Base-by-base conservation (phyloP, 768 basidiomycete genomes). In the Russula olivacea region DNA sequence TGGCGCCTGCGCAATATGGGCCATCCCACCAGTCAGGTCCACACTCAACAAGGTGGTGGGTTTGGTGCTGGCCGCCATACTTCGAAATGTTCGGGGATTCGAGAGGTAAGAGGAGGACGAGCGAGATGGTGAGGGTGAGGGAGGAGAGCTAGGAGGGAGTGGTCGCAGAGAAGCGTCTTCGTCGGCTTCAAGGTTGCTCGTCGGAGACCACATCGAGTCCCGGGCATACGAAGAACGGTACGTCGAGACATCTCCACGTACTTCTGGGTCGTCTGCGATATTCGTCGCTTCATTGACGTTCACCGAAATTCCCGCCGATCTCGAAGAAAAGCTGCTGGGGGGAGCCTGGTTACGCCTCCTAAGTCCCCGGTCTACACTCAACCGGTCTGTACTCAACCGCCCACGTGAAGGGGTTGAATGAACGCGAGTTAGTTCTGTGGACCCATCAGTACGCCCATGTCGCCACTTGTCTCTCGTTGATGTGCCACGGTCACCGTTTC, bases 121-220 rank as follows among this genome's bases (percentile, higher is more conserved):
- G 59, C 82, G 84, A 2, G 90, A 93, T 3, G 88, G 91, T 0
- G 91, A 88, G 4, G 93, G 93, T 0, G 92, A 94, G 5, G 85
- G 80, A 68, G 93, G 93, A 0, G 92, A 94, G 12, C 89, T 93
- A 5, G 96, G 96, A 25, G 93, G 91, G 40, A 98, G 74, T 4
- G 94, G 93, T 34, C 93, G 84, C 17, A 97, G 74, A 41, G 93
- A 96, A 11, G 96, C 96, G 71, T 97, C 93, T 59, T 97, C 96
- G 71, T 98, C 95, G 17, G 93, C 94, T 74, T 92, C 92, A 34
- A 85, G 73, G 48, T 80, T 79, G 67, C 87, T 89, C 17, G 83
- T 77, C 48, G 88, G 90, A 9, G 90, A 91, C 87, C 89, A 91
- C 50, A 82, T 81, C 3, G 91, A 92, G 64, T 88, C 86, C 55